Base-by-base conservation (phyloP, 2,329 filamentous ascomycete species). In the Curvularia lunata region DNA sequence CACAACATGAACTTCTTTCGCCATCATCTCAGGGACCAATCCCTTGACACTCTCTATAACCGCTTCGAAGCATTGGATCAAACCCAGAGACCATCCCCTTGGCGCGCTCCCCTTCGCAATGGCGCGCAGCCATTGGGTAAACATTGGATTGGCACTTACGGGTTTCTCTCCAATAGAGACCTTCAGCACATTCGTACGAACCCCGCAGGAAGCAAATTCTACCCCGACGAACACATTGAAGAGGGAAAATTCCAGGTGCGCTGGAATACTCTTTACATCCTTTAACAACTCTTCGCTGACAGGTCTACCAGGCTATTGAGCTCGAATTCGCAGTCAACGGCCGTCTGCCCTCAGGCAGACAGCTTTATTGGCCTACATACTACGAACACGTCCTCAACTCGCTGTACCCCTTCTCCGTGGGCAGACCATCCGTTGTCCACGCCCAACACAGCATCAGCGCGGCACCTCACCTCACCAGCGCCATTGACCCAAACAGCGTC, bases 1-100 rank as follows among this genome's bases (percentile, higher is more conserved):
- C 79, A 84, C 59, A 73, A 79, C 38, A 66, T 82, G 42, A 83
- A 84, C 59, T 85, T 85, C 75, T 85, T 84, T 74, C 80, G 80
- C 45, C 78, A 80, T 48, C 81, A 85, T 59, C 77, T 85, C 67
- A 77, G 77, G 40, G 65, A 65, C 7, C 46, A 70, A 8, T 72
- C 72, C 3, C 75, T 79, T n/a, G 65, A 68, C 21, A 74, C 78
- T 0, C 68, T 83, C 3, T 72, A 67, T 46, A 52, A 69, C 8
- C 68, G 70, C 2, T 80, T 80, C 60, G 52, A 62, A 5, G 67
- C 71, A 3, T 72, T 84, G 7, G 63, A 72, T 1, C 45, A 48
- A 0, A 43, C 66, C 21, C 74, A 83, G 42, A 73, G 68, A 51
- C 81, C 82, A 12, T 75, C 75, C n/a, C 70, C 75, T 5, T 83